phyloP scores from a whole-genome alignment of 148 eudicot species.

The Gaultheria prostrata region DNA sequence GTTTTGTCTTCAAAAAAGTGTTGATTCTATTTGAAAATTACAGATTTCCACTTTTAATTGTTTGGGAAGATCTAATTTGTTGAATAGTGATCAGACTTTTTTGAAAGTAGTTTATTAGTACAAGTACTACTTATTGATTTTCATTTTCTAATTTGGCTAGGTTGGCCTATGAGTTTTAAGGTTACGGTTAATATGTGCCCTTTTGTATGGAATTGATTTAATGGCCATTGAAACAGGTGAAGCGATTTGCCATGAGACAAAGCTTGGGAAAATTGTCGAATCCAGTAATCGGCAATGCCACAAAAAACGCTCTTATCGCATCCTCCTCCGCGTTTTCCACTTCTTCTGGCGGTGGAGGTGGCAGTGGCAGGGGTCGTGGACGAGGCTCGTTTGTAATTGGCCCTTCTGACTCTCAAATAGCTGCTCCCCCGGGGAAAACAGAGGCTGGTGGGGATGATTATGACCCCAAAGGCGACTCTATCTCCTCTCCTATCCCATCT shows the following conservation, averaged over 20 bases:
- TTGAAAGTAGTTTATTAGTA: background rate
- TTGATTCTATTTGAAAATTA: background rate
- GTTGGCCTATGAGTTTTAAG: background rate
- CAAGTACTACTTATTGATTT: background rate
- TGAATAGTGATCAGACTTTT: background rate
- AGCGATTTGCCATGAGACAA: conserved; percentile 33
- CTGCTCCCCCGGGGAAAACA: conserved; percentile 21
- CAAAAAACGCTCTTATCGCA: conserved; percentile 19
- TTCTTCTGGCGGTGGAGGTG: conserved; percentile 50
- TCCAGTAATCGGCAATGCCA: conserved; percentile 23
- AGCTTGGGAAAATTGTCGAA: conserved; percentile 28
- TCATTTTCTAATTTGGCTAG: background rate
- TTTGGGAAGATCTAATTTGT: background rate
- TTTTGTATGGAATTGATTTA: background rate
- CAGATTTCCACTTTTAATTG: background rate
- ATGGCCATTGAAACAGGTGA: background rate
- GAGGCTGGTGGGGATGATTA: conserved; percentile 11
- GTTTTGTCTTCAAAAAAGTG: background rate
- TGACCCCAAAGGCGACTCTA: background rate
- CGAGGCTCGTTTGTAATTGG: conserved; percentile 20
- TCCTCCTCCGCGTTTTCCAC: conserved; percentile 42
- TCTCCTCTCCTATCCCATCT: conserved; percentile 16
- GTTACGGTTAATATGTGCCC: background rate
- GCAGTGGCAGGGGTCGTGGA: conserved; percentile 57
- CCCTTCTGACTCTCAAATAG: conserved; percentile 25